A percentile compares a stretch with the other conserved stretches of the same genome.
Conservation (phyloP, 2,329 filamentous ascomycete species). For the Aspergillus quadricinctus region DNA sequence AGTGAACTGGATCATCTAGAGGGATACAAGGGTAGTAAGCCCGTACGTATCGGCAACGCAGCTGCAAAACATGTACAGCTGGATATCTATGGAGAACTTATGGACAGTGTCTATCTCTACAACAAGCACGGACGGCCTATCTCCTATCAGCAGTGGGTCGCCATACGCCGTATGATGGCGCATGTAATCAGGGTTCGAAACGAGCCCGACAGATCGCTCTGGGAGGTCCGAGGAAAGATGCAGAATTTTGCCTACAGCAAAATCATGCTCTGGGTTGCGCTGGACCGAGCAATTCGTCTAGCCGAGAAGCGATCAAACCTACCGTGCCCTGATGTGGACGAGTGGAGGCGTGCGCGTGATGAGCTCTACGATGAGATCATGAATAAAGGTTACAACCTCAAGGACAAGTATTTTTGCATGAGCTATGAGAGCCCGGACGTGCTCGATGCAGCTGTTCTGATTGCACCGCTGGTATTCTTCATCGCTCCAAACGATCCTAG, state of each 20-base stretch:
- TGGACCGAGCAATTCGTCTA: slow-evolving; percentile 69
- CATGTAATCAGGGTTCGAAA: slow-evolving; percentile 66
- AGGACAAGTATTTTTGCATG: slow-evolving; percentile 67
- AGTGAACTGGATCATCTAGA: slow-evolving; percentile 64
- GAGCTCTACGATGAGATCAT: slow-evolving; percentile 70
- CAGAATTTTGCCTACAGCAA: slow-evolving; percentile 80
- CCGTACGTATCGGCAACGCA: slow-evolving; percentile 72
- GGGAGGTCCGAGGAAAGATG: slow-evolving; percentile 72
- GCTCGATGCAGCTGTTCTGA: slow-evolving; percentile 70
- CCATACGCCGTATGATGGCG: slow-evolving; percentile 65
- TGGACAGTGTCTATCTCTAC: slow-evolving; percentile 73
- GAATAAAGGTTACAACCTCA: slow-evolving; percentile 69
- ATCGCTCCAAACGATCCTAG: slow-evolving; percentile 72
- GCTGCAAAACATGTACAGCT: slow-evolving; percentile 73
- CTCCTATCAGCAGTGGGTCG: slow-evolving; percentile 71
- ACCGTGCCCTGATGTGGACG: slow-evolving; percentile 64
- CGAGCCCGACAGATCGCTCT: slow-evolving; percentile 74
- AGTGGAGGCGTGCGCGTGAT: slow-evolving; percentile 65
- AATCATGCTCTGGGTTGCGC: slow-evolving; percentile 79
- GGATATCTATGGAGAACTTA: slow-evolving; percentile 74
- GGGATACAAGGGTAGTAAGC: slow-evolving; percentile 65
- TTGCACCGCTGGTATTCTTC: slow-evolving; percentile 76
- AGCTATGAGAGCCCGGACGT: slow-evolving; percentile 68
- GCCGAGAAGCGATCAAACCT: slow-evolving; percentile 67
- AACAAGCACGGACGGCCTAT: slow-evolving; percentile 76